A percentile compares a stretch with the other conserved stretches of the same genome.
These are phyloP conservation scores for Effrenium voratum DNA, from an alignment of 73 alveolate genomes.

Conservation along the genomic window DNA sequence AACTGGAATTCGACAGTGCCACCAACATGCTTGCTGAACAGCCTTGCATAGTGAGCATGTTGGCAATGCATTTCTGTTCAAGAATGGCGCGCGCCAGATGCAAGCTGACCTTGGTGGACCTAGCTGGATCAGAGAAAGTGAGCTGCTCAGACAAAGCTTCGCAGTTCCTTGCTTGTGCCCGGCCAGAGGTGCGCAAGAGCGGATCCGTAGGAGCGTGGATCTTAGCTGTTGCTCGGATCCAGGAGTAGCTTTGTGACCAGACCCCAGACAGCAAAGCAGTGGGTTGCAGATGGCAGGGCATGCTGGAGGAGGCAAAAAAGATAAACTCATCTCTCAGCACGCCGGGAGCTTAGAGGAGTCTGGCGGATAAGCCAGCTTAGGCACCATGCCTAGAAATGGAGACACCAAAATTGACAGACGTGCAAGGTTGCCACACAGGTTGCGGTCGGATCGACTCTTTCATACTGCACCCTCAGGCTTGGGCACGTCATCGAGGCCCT, in stretches of 20 bases:
- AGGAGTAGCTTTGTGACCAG: no score
- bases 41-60: neutral
- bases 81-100: slow-evolving; percentile 66
- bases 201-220: slow-evolving; percentile 58
- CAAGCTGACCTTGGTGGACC: slow-evolving; percentile 67
- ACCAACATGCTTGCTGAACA: neutral
- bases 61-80: neutral
- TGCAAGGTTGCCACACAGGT: no score
- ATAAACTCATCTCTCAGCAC: slow-evolving; percentile 80
- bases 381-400: neutral
- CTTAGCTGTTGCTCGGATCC: neutral
- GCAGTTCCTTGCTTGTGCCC: neutral
- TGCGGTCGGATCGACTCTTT: no score
- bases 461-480: no score
- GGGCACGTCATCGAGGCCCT: slow-evolving; percentile 45
- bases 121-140: slow-evolving; percentile 80
- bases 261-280: neutral
- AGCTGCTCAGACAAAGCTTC: neutral
- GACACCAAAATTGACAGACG: neutral
- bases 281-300: slow-evolving; percentile 18
- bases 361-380: neutral
- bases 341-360: neutral
- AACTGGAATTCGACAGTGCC: slow-evolving; percentile 23
- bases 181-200: slow-evolving; percentile 59
- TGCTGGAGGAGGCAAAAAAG: slow-evolving; percentile 85